phyloP scores from a whole-genome alignment of 805 yeast species.

The Candida nanaspora region DNA sequence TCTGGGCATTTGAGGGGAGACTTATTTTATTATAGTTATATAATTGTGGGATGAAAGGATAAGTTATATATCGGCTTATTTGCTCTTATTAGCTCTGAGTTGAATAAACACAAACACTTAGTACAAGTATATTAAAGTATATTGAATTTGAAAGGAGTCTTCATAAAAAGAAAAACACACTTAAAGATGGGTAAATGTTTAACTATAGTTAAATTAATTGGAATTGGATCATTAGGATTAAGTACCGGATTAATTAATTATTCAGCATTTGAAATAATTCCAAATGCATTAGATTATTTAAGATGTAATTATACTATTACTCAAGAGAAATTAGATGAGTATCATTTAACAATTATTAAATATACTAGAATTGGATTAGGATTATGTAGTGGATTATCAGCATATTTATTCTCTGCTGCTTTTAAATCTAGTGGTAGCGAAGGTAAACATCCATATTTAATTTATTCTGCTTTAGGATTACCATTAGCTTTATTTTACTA shows the following conservation, averaged over 20 bases:
- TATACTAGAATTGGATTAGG: no score
- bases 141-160: no score
- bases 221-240: slow-evolving; percentile 63
- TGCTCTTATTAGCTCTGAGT: no score
- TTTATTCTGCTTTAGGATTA: slow-evolving; percentile 55
- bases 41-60: no score
- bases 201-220: slow-evolving; percentile 52
- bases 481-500: slow-evolving; percentile 33
- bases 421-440: slow-evolving; percentile 46
- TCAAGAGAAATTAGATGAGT: background rate
- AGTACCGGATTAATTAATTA: slow-evolving; percentile 45
- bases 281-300: background rate
- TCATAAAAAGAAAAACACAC: no score
- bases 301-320: background rate
- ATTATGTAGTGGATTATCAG: slow-evolving; percentile 23
- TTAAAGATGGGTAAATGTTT: slow-evolving; percentile 45
- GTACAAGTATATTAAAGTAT: no score
- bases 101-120: no score
- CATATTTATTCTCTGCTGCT: slow-evolving; percentile 47
- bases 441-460: slow-evolving; percentile 66
- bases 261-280: slow-evolving; percentile 6
- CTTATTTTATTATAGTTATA: no score
- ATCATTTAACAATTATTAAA: no score
- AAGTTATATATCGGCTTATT: no score
- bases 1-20: no score